phyloP scores from a whole-genome alignment of 768 basidiomycete species.

The Pholiota conissans region DNA sequence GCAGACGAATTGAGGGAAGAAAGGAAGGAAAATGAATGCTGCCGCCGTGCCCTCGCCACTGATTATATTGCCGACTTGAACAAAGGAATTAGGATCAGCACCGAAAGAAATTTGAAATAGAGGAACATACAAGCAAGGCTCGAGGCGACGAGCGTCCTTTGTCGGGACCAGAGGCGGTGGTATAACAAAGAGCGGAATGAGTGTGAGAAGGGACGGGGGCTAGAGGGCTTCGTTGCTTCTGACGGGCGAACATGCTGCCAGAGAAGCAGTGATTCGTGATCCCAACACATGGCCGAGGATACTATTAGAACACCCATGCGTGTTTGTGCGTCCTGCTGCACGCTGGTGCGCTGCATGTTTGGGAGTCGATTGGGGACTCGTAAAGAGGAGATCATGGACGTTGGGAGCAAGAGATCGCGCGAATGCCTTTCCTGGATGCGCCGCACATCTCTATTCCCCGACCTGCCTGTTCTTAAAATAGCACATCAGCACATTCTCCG shows the following conservation, averaged over 20 bases:
- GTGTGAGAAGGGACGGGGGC: background rate
- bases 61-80: no score
- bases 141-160: no score
- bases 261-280: conserved; percentile 1
- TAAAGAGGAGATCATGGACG: background rate
- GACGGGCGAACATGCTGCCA: background rate
- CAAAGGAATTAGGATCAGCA: no score
- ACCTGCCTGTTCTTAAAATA: no score
- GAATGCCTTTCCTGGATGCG: no score
- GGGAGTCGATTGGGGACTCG: background rate
- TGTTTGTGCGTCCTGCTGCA: no score
- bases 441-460: no score
- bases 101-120: no score
- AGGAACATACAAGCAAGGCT: no score
- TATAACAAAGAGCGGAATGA: background rate
- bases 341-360: background rate
- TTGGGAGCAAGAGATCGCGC: background rate
- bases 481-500: no score
- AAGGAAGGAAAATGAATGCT: background rate
- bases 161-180: no score
- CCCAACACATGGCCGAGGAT: conserved; percentile 1
- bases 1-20: background rate
- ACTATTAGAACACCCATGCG: background rate
- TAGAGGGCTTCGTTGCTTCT: background rate
- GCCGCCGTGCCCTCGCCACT: background rate